phyloP scores from a whole-genome alignment of 257 asterid species.

The Gentiana dahurica region DNA sequence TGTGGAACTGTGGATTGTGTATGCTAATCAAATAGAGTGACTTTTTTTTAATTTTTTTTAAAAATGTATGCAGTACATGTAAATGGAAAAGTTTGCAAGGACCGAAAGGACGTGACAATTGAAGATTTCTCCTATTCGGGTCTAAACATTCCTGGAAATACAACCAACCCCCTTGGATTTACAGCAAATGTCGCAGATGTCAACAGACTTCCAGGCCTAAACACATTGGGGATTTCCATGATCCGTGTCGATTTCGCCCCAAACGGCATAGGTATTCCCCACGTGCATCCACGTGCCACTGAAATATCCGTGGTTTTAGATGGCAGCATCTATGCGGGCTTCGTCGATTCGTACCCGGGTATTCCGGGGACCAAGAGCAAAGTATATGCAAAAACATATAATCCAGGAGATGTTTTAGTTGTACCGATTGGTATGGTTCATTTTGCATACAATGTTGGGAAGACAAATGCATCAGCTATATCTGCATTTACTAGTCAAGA shows the following conservation, averaged over 20 bases:
- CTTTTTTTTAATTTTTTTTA: too few relatives aligned
- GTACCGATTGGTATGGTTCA: too few relatives aligned
- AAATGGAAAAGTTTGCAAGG: slow-evolving; percentile 8
- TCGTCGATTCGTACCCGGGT: background rate
- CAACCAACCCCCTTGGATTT: background rate
- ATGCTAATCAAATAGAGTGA: too few relatives aligned
- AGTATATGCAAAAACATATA: background rate
- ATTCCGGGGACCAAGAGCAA: background rate
- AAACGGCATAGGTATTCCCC: background rate
- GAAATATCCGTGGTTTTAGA: background rate
- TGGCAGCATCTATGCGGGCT: background rate
- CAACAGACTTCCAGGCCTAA: background rate
- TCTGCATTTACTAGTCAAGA: too few relatives aligned
- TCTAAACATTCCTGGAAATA: slow-evolving; percentile 3
- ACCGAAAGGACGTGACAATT: background rate
- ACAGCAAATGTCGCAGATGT: background rate
- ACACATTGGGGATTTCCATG: background rate
- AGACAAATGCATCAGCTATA: too few relatives aligned
- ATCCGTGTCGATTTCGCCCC: background rate
- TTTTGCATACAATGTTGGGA: too few relatives aligned
- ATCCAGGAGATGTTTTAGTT: background rate
- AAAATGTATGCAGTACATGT: background rate
- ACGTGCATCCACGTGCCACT: slow-evolving; percentile 1
- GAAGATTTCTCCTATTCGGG: slow-evolving; percentile 3
- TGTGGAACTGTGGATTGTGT: too few relatives aligned